phyloP scores from a whole-genome alignment of 805 yeast genomes.

The Metschnikowia continentalis region DNA sequence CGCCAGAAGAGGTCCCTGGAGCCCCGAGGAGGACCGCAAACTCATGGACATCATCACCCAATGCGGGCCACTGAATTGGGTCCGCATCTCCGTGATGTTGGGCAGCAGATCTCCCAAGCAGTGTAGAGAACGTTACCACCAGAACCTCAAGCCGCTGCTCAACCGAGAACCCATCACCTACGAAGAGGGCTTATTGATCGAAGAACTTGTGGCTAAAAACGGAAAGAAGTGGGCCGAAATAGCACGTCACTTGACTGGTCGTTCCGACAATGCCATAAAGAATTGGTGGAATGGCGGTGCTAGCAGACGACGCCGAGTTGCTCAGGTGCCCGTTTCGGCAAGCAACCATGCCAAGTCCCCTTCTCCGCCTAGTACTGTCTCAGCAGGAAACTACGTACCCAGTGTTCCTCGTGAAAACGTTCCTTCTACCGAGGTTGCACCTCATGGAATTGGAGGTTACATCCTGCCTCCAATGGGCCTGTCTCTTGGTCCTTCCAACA shows the following conservation, averaged over 20 bases:
- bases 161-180: slow-evolving; percentile 78
- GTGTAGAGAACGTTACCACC: slow-evolving; percentile 88
- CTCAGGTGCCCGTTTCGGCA: slow-evolving; percentile 9
- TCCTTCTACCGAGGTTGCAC: neutral
- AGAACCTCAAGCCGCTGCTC: slow-evolving; percentile 79
- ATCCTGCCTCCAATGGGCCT: neutral
- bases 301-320: slow-evolving; percentile 64
- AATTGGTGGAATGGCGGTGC: slow-evolving; percentile 98
- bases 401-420: neutral
- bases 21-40: slow-evolving; percentile 75
- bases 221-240: slow-evolving; percentile 96
- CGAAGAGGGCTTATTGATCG: slow-evolving; percentile 80
- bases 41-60: slow-evolving; percentile 63
- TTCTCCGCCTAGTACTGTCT: neutral
- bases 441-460: neutral
- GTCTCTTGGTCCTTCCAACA: neutral
- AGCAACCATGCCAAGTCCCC: neutral
- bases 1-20: slow-evolving; percentile 80
- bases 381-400: neutral
- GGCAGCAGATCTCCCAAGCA: slow-evolving; percentile 85
- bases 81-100: slow-evolving; percentile 67
- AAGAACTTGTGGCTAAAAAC: slow-evolving; percentile 67
- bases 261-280: slow-evolving; percentile 87
- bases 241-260: slow-evolving; percentile 79
- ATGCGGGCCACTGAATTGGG: slow-evolving; percentile 87